phyloP scores from a whole-genome alignment of 768 basidiomycete species.

The Phylloporus sp. region DNA sequence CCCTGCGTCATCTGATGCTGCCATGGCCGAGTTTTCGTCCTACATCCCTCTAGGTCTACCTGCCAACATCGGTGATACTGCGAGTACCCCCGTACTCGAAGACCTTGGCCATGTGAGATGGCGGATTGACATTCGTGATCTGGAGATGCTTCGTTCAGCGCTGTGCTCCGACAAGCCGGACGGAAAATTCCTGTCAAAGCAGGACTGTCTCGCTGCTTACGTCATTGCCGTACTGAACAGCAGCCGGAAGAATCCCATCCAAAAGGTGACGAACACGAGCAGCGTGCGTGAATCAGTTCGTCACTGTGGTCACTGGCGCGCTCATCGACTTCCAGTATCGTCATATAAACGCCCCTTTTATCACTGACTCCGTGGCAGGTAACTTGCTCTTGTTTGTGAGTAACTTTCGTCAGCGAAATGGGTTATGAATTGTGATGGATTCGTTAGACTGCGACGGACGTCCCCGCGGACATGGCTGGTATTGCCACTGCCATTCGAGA shows the following conservation, averaged over 20 bases:
- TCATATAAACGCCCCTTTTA: conserved; percentile 13
- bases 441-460: conserved; percentile 9
- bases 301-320: neutral
- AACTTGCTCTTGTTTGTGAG: too few species aligned
- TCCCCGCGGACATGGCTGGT: conserved; percentile 15
- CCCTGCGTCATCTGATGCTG: conserved; percentile 10
- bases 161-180: conserved; percentile 3
- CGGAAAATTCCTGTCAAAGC: conserved; percentile 14
- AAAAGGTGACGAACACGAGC: conserved; percentile 25
- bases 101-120: conserved; percentile 15
- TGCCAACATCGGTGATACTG: conserved; percentile 13
- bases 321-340: conserved; percentile 17
- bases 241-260: conserved; percentile 9
- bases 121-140: conserved; percentile 7
- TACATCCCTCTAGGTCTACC: too few species aligned
- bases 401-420: conserved; percentile 2
- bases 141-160: conserved; percentile 12
- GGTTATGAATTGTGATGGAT: too few species aligned
- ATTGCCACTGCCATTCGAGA: conserved; percentile 18
- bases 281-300: conserved; percentile 27
- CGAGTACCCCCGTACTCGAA: conserved; percentile 8
- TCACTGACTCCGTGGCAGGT: conserved; percentile 14
- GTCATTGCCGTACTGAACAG: conserved; percentile 21
- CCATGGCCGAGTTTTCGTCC: conserved; percentile 8
- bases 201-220: conserved; percentile 31